Evolutionary conservation across 306 rosid species (phyloP).

Genomic region (Hylodesmum podocarpum): DNA sequence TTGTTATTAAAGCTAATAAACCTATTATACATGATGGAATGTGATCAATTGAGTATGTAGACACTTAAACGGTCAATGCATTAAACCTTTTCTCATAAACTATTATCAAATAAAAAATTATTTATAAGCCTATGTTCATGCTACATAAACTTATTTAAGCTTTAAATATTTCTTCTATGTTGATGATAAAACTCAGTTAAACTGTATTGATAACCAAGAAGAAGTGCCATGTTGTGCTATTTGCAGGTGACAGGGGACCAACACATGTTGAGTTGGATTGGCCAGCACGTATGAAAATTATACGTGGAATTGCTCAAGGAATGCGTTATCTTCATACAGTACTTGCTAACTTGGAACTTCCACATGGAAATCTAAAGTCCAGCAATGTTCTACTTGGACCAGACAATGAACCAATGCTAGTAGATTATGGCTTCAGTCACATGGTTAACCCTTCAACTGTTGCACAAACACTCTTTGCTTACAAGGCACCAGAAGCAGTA

Average conservation of each 20-base stretch:
- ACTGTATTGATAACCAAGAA: neutral
- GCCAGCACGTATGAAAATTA: constrained; percentile 59
- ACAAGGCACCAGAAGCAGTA: constrained; percentile 66
- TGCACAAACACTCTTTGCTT: constrained; percentile 57
- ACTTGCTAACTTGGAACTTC: constrained; percentile 42
- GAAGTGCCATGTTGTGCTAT: neutral
- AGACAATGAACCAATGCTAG: constrained; percentile 55
- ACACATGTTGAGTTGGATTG: constrained; percentile 61
- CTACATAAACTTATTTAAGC: no score
- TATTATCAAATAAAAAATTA: neutral
- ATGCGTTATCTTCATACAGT: constrained; percentile 53
- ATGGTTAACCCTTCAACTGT: constrained; percentile 41
- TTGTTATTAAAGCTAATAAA: no score
- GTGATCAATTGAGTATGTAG: no score
- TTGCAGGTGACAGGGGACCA: constrained; percentile 69
- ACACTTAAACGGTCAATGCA: no score
- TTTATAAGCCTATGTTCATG: no score
- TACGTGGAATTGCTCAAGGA: constrained; percentile 72
- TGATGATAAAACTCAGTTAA: neutral
- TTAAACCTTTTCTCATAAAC: no score
- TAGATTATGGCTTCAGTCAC: constrained; percentile 57
- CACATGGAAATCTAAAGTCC: constrained; percentile 89
- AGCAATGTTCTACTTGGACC: constrained; percentile 71
- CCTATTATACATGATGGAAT: no score
- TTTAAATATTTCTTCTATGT: no score